phyloP scores from a whole-genome alignment of 345 rosid genomes.

The Lenwebbia sp. region DNA sequence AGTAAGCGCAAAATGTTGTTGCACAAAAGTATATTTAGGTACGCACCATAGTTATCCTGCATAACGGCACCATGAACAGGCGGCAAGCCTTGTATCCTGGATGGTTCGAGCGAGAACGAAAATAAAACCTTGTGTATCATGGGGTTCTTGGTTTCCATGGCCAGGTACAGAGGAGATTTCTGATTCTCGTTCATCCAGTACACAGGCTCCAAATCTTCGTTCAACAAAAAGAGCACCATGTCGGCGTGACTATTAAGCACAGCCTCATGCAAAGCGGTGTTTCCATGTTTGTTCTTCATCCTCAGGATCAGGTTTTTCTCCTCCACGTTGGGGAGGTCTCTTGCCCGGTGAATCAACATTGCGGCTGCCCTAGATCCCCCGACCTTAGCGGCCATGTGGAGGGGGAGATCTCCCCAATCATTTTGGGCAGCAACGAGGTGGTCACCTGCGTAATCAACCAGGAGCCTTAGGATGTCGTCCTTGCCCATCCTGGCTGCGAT shows the following conservation, averaged over 20 bases:
- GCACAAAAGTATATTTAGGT: background rate
- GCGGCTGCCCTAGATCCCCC: fast-evolving
- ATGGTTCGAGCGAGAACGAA: background rate
- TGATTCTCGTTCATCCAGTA: background rate
- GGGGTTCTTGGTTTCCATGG: background rate
- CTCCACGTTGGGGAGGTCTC: background rate
- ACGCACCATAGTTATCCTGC: background rate
- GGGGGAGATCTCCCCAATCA: background rate
- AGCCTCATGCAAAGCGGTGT: background rate
- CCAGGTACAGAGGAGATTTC: background rate
- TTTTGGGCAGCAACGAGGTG: background rate
- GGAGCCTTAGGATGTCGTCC: background rate
- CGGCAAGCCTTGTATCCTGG: background rate
- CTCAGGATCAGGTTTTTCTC: background rate
- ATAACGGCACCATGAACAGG: background rate
- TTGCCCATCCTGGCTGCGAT: background rate
- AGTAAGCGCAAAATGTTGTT: background rate
- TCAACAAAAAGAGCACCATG: background rate
- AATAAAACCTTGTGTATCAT: background rate
- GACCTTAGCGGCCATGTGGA: fast-evolving
- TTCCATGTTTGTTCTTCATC: background rate
- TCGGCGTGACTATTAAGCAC: background rate
- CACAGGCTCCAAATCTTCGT: background rate
- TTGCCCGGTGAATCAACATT: background rate
- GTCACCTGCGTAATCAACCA: background rate